Conservation (phyloP, 2,329 filamentous ascomycete species). For the Thelonectria rubi region DNA sequence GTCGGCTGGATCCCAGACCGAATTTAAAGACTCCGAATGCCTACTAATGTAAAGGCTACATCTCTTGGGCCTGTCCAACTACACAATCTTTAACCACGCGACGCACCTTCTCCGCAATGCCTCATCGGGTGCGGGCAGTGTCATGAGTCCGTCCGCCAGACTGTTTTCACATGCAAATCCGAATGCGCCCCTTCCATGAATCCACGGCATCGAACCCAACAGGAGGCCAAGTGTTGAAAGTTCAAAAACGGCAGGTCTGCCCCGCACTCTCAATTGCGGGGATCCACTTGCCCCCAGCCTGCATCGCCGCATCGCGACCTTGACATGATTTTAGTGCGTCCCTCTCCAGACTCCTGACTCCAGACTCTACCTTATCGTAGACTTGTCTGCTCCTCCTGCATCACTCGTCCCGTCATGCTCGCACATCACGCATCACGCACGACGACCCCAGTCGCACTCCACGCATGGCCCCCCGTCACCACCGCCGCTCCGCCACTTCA, state of each 20-base stretch:
- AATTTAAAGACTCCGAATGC: background rate
- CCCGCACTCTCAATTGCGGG: conserved; percentile 8
- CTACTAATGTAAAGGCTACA: background rate
- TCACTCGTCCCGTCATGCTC: conserved; percentile 6
- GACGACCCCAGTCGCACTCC: background rate
- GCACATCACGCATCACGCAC: conserved; percentile 19
- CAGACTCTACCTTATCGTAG: background rate
- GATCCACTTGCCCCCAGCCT: background rate
- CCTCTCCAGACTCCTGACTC: background rate
- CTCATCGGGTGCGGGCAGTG: background rate
- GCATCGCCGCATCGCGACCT: background rate
- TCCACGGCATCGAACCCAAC: background rate
- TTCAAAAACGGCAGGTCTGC: background rate
- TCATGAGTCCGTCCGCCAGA: background rate
- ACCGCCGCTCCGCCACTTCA: background rate
- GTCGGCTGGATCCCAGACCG: too few relatives aligned
- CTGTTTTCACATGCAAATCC: conserved; percentile 21
- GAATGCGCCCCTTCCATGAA: conserved; percentile 4
- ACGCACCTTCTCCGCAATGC: background rate
- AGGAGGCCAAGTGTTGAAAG: background rate
- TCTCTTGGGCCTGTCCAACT: too few relatives aligned
- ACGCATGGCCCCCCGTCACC: background rate
- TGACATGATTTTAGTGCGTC: conserved; percentile 1
- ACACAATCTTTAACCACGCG: background rate
- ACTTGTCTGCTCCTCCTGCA: background rate